Evolutionary conservation across 2,329 filamentous ascomycete genomes (phyloP), one percentile per base, ranked within the genome.

Genomic region (Pseudogymnoascus sp.): DNA sequence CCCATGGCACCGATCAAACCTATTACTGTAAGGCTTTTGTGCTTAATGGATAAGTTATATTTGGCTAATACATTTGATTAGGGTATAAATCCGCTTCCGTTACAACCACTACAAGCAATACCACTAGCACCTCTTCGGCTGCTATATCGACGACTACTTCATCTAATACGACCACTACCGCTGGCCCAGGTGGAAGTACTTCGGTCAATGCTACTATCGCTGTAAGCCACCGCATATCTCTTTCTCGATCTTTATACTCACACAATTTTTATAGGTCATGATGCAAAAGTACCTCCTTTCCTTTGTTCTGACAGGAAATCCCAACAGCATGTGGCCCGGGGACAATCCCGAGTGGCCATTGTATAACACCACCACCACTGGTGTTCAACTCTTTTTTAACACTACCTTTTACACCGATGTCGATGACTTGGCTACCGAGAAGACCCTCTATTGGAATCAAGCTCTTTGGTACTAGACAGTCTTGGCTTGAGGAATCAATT

Each of bases 261-360:
- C 56, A 47, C 28, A 56, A 44, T 64, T 23, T 38, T 21, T 31
- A 35, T 53, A 60, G 38, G 64, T 66, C 59, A 70, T 59, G 67
- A 71, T 76, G 65, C 75, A 77, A 64, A 72, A 74, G 38, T 76
- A 76, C 63, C 69, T 76, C n/a, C 66, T 74, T 5, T 67, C 68
- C 16, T 77, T 76, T 23, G 71, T 71, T 21, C 31, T 66, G 4
- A 70, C 64, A 1, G 75, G 74, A 2, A 63, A 72, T 62, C 75
- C 75, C 6, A 72, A 71, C 31, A 67, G 65, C 1, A 62, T 66
- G 63, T 75, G 73, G 73, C 44, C 70, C 3, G 66, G 67, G 4
- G 73, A 75, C 62, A 75, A 75, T 67, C 59, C 73, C 42, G 66
- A 70, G 62, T 75, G 73, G 73, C 73, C 73, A 2, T 63, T 68